These are phyloP conservation scores for Populus deltoides DNA, from an alignment of 345 rosid genomes.

Conservation along the genomic window DNA sequence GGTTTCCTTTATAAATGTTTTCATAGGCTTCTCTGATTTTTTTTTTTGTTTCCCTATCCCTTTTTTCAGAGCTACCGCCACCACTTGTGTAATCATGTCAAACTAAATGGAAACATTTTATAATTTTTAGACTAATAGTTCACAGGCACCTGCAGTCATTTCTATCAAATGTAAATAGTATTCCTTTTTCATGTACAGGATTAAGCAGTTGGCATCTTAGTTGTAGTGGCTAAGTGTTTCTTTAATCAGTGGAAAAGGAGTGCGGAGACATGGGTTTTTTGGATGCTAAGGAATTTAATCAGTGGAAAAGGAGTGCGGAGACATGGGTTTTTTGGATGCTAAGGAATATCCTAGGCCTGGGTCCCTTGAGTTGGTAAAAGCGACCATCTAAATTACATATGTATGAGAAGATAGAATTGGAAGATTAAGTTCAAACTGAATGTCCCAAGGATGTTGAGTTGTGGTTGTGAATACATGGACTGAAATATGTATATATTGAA, in stretches of 20 bases:
- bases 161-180: not conserved
- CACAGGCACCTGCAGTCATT: not conserved
- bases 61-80: not conserved
- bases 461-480: not conserved
- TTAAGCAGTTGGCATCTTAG: not conserved
- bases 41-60: not conserved
- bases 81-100: not conserved
- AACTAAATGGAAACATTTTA: not conserved
- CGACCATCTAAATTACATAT: not conserved
- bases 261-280: not conserved
- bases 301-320: not conserved
- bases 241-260: not conserved
- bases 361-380: not conserved
- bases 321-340: not conserved
- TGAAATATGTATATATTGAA: not conserved
- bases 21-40: not conserved
- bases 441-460: not conserved
- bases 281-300: not conserved
- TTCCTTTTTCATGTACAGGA: not conserved
- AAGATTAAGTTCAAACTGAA: not conserved
- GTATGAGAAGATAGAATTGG: not conserved
- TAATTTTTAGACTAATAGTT: not conserved
- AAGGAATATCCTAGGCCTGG: not conserved
- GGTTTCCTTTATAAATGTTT: not conserved
- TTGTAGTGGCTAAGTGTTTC: not conserved